Evolutionary conservation across 345 rosid species (phyloP).

Genomic region (Murraya paniculata): DNA sequence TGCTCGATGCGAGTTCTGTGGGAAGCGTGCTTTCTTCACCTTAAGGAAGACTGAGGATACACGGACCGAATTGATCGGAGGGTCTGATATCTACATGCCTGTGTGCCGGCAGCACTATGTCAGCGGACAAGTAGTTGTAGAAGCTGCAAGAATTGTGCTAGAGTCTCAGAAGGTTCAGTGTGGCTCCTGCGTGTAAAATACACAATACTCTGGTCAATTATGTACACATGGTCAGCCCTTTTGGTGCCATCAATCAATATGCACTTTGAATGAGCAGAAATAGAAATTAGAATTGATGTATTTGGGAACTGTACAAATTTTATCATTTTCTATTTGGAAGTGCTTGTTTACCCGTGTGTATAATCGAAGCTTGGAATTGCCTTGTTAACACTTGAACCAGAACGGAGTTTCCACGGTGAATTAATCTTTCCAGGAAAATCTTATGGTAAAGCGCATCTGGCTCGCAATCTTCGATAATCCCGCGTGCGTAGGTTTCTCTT

Average conservation of each 20-base stretch:
- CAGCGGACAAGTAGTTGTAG: conserved; percentile 63
- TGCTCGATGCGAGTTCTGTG: conserved; percentile 78
- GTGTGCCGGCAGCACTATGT: conserved; percentile 79
- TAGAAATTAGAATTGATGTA: background rate
- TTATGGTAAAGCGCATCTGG: too few relatives aligned
- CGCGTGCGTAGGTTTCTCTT: too few relatives aligned
- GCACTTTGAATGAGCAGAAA: background rate
- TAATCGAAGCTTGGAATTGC: background rate
- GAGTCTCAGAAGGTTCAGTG: conserved; percentile 44
- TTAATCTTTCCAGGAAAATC: background rate
- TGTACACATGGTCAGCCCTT: background rate
- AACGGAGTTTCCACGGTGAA: background rate
- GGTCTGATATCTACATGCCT: conserved; percentile 83
- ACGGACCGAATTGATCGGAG: conserved; percentile 67
- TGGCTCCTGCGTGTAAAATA: background rate
- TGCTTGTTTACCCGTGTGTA: background rate
- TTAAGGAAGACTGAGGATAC: conserved; percentile 72
- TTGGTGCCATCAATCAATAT: background rate
- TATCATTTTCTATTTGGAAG: background rate
- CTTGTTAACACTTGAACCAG: background rate
- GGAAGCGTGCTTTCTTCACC: conserved; percentile 69
- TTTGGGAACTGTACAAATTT: background rate
- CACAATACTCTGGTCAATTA: background rate
- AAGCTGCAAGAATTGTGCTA: conserved; percentile 59
- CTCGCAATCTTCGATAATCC: too few relatives aligned